Percentiles rank a stretch among this genome's conserved stretches.
These are phyloP conservation scores for Noccaea caerulescens DNA, from an alignment of 345 rosid genomes.

Conservation along the genomic window DNA sequence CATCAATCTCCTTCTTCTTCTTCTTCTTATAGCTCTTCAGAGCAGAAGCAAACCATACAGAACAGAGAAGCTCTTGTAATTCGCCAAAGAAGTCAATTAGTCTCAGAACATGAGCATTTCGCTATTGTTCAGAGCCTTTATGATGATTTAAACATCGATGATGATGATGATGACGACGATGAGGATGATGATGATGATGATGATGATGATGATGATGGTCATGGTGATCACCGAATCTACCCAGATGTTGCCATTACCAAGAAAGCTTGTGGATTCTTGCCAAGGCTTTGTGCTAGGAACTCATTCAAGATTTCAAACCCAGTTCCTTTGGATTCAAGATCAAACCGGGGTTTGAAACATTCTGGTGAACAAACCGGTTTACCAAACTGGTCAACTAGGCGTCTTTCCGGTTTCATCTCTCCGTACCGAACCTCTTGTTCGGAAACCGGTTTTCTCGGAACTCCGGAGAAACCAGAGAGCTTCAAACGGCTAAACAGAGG, in stretches of 20 bases:
- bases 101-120: conserved; percentile 42
- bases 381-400: conserved; percentile 43
- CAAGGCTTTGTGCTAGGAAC: conserved; percentile 71
- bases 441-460: conserved; percentile 54
- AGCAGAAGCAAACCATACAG: conserved; percentile 56
- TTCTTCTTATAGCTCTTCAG: conserved; percentile 43
- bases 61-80: conserved; percentile 47
- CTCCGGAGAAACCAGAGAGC: conserved; percentile 56
- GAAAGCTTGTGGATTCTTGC: conserved; percentile 82
- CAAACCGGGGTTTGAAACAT: conserved; percentile 32
- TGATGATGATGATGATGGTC: conserved; percentile 37
- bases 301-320: conserved; percentile 59
- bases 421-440: conserved; percentile 60
- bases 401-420: conserved; percentile 57
- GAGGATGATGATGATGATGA: conserved; percentile 48
- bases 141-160: conserved; percentile 42
- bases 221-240: conserved; percentile 37
- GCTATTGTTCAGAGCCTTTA: conserved; percentile 47
- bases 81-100: conserved; percentile 45
- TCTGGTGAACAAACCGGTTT: conserved; percentile 35
- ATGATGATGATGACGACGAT: conserved; percentile 59
- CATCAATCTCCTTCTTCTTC: conserved; percentile 53
- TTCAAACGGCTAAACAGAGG: conserved; percentile 50
- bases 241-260: conserved; percentile 25
- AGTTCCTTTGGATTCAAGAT: conserved; percentile 48